Evolutionary conservation across 805 yeast genomes (phyloP), one percentile per base, ranked within the genome.

Genomic region (Saturnispora gosingensis): DNA sequence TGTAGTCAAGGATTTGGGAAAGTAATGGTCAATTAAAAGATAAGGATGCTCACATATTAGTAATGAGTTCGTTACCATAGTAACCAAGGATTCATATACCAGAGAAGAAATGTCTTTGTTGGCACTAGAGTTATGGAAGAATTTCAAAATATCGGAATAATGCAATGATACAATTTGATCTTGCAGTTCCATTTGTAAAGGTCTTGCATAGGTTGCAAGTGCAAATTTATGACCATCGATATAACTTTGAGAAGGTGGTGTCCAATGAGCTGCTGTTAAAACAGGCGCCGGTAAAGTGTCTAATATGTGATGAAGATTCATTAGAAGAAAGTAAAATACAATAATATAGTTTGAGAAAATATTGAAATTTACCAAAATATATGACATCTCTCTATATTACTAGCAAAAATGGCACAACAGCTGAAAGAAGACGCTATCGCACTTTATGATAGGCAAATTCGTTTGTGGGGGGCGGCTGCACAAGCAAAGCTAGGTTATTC

Each of bases 401-500:
- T 10, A 18, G 24, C 5, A 18, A 27, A 15, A 7, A 53, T 43
- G 51, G 22, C 28, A 18, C 45, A 18, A 20, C 32, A 46, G 35
- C 47, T 56, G 28, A 49, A 48, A 4, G 18, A 49, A 67, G 97
- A 89, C 60, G 97, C 90, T 63, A 80, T 90, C 53, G 96, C 95
- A 1, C 75, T 91, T 22, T 91, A 91, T 63, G 99, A 91, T 67
- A 78, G 99, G 53, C 99, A 91, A 67, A 90, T 91, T 56, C 71
- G 99, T 56, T 74, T 91, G 20, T 91, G 99, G 99, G 99, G 99
- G 2, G 73, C 93, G 63, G 95, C 86, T 32, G 95, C 97, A 3
- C 99, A 91, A 65, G 74, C 80, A 40, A 66, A 81, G 43, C 78
- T 91, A 72, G 75, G 93, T 36, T 77, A 82, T 18, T 83, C 97